phyloP scores from a whole-genome alignment of 352 stramenopile genomes.

The Ophiocytium majus region DNA sequence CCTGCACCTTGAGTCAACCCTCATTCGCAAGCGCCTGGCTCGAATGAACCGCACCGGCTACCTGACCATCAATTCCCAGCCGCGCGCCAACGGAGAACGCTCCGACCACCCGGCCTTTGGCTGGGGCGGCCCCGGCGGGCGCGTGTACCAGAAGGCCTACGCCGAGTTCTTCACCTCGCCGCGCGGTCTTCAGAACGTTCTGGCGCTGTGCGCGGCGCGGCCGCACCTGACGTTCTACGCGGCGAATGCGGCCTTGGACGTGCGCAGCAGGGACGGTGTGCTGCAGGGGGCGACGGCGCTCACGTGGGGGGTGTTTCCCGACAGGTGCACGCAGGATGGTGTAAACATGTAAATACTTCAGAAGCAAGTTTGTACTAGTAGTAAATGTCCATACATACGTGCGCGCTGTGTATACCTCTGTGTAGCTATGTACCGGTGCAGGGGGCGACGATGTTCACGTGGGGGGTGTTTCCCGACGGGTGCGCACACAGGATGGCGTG shows the following conservation, averaged over 20 bases:
- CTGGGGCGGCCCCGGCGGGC: conserved; percentile 88
- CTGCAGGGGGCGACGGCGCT: conserved; percentile 88
- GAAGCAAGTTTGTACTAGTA: too few species aligned
- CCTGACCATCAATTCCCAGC: conserved; percentile 92
- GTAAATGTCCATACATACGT: too few species aligned
- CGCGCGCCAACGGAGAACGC: conserved; percentile 77
- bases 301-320: conserved; percentile 96
- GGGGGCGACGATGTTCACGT: conserved; percentile 91
- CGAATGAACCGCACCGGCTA: conserved; percentile 75
- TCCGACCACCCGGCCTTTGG: conserved; percentile 90
- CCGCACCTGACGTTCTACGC: conserved; percentile 72
- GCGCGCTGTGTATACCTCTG: too few species aligned
- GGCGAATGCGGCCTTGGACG: conserved; percentile 79
- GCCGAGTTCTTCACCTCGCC: conserved; percentile 96
- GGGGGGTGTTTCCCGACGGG: conserved; percentile 95
- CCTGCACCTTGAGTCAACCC: conserved; percentile 87
- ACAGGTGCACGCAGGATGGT: too few species aligned
- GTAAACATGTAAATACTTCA: too few species aligned
- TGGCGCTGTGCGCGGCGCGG: conserved; percentile 56
- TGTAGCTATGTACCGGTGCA: too few species aligned
- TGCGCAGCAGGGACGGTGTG: conserved; percentile 72
- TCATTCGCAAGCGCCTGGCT: conserved; percentile 73
- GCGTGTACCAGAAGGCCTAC: conserved; percentile 98
- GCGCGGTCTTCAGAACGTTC: conserved; percentile 70
- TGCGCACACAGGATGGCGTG: too few species aligned